A percentile compares a stretch with the other conserved stretches of the same genome.
Conservation (phyloP, 2,329 filamentous ascomycete species). For the Ramularia collo-cygni region DNA sequence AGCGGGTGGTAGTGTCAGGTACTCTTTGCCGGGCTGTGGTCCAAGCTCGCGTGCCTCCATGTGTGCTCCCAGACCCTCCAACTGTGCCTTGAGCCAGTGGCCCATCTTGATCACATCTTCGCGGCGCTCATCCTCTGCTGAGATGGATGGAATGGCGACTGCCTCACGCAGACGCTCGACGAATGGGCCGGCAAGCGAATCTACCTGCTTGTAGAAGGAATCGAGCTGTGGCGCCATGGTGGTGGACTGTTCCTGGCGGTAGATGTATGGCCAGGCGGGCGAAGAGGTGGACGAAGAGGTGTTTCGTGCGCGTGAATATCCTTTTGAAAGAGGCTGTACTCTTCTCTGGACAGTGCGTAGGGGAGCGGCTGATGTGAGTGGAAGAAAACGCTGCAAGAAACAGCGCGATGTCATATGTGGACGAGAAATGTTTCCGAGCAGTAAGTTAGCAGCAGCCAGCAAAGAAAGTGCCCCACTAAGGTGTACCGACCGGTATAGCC, state of each 20-base stretch:
- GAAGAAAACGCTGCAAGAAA: too few species aligned
- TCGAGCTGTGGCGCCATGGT: slow-evolving; percentile 85
- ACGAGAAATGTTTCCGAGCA: too few species aligned
- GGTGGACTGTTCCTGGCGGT: slow-evolving; percentile 31
- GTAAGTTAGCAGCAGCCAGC: too few species aligned
- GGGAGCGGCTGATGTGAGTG: background rate
- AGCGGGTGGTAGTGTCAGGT: slow-evolving; percentile 86
- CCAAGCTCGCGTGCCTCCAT: slow-evolving; percentile 83
- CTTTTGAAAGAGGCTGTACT: background rate
- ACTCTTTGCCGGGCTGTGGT: slow-evolving; percentile 84
- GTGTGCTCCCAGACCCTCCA: slow-evolving; percentile 74
- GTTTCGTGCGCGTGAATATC: background rate
- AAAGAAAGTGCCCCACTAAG: too few species aligned
- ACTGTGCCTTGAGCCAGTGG: slow-evolving; percentile 76
- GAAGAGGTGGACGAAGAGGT: slow-evolving; percentile 4
- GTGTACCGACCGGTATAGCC: too few species aligned
- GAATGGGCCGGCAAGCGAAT: slow-evolving; percentile 69
- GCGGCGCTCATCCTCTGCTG: slow-evolving; percentile 79
- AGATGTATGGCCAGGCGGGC: slow-evolving; percentile 41
- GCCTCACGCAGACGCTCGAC: slow-evolving; percentile 86
- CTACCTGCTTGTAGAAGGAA: slow-evolving; percentile 87
- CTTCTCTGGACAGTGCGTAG: background rate
- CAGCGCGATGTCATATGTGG: too few species aligned
- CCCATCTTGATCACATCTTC: slow-evolving; percentile 96
- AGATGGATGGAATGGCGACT: slow-evolving; percentile 93